phyloP scores from a whole-genome alignment of 1,139 yeast genomes.

The Diutina rugosa region DNA sequence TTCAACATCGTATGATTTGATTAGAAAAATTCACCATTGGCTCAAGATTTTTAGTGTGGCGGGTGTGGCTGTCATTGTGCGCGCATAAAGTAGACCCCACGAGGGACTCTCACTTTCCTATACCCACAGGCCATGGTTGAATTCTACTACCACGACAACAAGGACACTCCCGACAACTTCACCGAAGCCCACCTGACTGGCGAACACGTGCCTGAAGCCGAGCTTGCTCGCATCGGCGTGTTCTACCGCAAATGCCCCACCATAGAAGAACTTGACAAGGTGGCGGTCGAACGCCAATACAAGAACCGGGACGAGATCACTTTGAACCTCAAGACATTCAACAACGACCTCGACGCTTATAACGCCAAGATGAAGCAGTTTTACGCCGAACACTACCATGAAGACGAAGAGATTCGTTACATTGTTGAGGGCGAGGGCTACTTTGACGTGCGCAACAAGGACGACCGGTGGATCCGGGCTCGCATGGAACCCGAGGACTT shows the following conservation, averaged over 20 bases:
- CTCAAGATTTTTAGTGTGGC: neutral
- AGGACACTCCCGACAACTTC: conserved; percentile 44
- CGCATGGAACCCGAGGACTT: conserved; percentile 54
- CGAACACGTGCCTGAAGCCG: conserved; percentile 30
- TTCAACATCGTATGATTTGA: too few species aligned
- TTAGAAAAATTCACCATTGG: too few species aligned
- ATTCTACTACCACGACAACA: conserved; percentile 65
- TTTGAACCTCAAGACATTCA: conserved; percentile 49
- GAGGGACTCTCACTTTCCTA: neutral
- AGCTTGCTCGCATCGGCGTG: conserved; percentile 55
- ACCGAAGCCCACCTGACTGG: conserved; percentile 73
- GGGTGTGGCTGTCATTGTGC: neutral
- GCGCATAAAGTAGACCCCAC: neutral
- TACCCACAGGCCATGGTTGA: conserved; percentile 21
- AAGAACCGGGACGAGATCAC: conserved; percentile 67
- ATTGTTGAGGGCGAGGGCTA: conserved; percentile 83
- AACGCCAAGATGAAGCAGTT: conserved; percentile 56
- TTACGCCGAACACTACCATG: conserved; percentile 84
- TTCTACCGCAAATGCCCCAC: conserved; percentile 43
- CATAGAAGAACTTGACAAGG: conserved; percentile 42
- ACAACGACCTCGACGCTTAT: conserved; percentile 47
- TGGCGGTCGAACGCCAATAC: conserved; percentile 63
- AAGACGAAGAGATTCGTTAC: conserved; percentile 93
- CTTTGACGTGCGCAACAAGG: conserved; percentile 68
- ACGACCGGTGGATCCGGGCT: conserved; percentile 72